Conservation (phyloP, 2,329 filamentous ascomycete species). For the Elsinoe batatas region DNA sequence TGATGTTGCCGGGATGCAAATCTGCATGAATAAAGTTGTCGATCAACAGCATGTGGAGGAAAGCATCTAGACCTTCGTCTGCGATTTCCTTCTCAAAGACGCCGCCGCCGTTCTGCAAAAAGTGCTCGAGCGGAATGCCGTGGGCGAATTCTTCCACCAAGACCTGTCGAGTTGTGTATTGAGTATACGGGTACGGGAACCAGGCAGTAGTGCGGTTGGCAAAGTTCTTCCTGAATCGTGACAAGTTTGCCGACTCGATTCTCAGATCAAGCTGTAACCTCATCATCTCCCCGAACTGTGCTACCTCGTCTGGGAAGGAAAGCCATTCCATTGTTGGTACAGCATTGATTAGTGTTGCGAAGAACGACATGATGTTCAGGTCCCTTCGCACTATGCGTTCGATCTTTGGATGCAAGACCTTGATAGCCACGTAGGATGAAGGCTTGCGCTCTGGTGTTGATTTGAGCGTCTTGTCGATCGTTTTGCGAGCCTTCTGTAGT, state of each 20-base stretch:
- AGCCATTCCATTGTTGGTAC: slow-evolving; percentile 97
- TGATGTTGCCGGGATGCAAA: slow-evolving; percentile 94
- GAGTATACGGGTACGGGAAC: slow-evolving; percentile 89
- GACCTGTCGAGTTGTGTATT: slow-evolving; percentile 86
- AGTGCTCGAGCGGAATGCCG: slow-evolving; percentile 82
- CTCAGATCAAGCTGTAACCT: slow-evolving; percentile 88
- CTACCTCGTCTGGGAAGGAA: slow-evolving; percentile 86
- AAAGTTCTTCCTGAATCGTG: slow-evolving; percentile 83
- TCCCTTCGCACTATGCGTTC: slow-evolving; percentile 86
- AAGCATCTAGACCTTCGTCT: slow-evolving; percentile 88
- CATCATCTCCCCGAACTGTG: slow-evolving; percentile 98
- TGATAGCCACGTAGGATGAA: slow-evolving; percentile 87
- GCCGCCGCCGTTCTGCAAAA: slow-evolving; percentile 83
- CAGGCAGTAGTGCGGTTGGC: slow-evolving; percentile 81
- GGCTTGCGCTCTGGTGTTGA: slow-evolving; percentile 76
- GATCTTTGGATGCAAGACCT: slow-evolving; percentile 86
- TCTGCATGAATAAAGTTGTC: slow-evolving; percentile 98
- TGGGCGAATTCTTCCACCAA: slow-evolving; percentile 93
- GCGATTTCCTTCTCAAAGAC: slow-evolving; percentile 91
- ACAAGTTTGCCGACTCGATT: slow-evolving; percentile 86
- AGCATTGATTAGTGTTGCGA: slow-evolving; percentile 70
- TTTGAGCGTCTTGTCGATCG: slow-evolving; percentile 79
- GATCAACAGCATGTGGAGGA: slow-evolving; percentile 89
- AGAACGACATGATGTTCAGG: slow-evolving; percentile 86
- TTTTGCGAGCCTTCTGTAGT: slow-evolving; percentile 61